Evolutionary conservation across 345 rosid species (phyloP).

Genomic region (Luvunga scandens): DNA sequence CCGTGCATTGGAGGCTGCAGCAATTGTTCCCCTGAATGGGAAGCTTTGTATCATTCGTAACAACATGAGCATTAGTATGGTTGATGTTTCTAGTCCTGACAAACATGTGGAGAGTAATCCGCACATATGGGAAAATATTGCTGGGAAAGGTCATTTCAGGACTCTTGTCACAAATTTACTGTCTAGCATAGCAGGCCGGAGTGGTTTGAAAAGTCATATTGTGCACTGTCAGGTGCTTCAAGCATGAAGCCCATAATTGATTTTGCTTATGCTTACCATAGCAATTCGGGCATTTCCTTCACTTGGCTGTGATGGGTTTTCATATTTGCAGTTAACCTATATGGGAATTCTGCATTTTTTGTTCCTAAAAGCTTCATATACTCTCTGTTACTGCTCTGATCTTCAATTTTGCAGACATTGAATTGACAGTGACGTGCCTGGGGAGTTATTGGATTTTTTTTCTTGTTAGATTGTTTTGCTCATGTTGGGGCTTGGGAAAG

Average conservation of each 20-base stretch:
- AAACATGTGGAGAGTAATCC: slow-evolving; percentile 62
- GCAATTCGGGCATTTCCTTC: slow-evolving; percentile 15
- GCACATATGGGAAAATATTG: slow-evolving; percentile 83
- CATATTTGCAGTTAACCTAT: slow-evolving; percentile 16
- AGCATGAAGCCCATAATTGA: slow-evolving; percentile 50
- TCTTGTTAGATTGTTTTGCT: slow-evolving; percentile 3
- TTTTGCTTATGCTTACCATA: slow-evolving; percentile 15
- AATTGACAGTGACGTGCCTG: slow-evolving; percentile 11
- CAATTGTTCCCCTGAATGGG: slow-evolving; percentile 75
- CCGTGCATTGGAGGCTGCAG: slow-evolving; percentile 84
- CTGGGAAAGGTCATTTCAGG: slow-evolving; percentile 74
- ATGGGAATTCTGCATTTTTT: slow-evolving; percentile 16
- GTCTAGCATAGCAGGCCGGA: slow-evolving; percentile 97
- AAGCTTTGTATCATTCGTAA: slow-evolving; percentile 91
- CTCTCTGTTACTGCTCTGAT: slow-evolving; percentile 13
- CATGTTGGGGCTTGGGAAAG: slow-evolving; percentile 5
- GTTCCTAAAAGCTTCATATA: slow-evolving; percentile 15
- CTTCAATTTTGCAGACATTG: slow-evolving; percentile 21
- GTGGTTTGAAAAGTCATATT: slow-evolving; percentile 76
- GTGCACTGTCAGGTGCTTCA: slow-evolving; percentile 96
- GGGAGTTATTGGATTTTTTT: not conserved
- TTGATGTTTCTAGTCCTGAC: slow-evolving; percentile 77
- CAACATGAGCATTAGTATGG: slow-evolving; percentile 94
- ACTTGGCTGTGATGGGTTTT: slow-evolving; percentile 9
- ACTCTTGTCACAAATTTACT: slow-evolving; percentile 71